These are phyloP conservation scores for Anaeramoeba flamelloides DNA, from an alignment of 78 protist species.

Conservation along the genomic window DNA sequence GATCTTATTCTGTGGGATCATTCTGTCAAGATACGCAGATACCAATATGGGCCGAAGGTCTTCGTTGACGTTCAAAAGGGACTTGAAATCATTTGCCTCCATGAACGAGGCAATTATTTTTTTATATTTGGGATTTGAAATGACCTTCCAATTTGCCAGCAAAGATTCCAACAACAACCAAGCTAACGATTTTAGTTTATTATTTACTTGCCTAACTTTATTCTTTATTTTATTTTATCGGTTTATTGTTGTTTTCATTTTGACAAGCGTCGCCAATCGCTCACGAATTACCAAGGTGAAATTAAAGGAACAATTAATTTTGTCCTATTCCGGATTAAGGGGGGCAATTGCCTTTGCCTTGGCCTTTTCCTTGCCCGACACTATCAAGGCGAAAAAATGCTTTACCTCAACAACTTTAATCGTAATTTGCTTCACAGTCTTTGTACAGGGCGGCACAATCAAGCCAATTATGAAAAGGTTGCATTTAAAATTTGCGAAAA, in stretches of 20 bases:
- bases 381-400: background rate
- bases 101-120: conserved; percentile 13
- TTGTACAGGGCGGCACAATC: conserved; percentile 20
- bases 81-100: background rate
- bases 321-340: conserved; percentile 17
- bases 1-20: conserved; percentile 7
- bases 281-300: background rate
- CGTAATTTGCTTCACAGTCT: conserved; percentile 12
- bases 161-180: too few relatives aligned
- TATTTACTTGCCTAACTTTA: too few relatives aligned
- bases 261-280: conserved; percentile 6
- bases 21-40: conserved; percentile 2
- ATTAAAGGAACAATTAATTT: conserved; percentile 10
- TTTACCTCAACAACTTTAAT: conserved; percentile 12
- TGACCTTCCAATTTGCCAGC: too few relatives aligned
- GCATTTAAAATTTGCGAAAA: too few relatives aligned
- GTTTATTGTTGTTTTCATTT: background rate
- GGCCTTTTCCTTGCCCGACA: conserved; percentile 11
- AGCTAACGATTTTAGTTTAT: too few relatives aligned
- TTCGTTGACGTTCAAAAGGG: background rate
- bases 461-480: conserved; percentile 12
- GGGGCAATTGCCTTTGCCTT: conserved; percentile 30
- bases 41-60: background rate
- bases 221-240: too few relatives aligned
- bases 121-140: conserved; percentile 11